Evolutionary conservation across 1,284 basidiomycete species (phyloP).

Genomic region (Hemileia vastatrix): DNA sequence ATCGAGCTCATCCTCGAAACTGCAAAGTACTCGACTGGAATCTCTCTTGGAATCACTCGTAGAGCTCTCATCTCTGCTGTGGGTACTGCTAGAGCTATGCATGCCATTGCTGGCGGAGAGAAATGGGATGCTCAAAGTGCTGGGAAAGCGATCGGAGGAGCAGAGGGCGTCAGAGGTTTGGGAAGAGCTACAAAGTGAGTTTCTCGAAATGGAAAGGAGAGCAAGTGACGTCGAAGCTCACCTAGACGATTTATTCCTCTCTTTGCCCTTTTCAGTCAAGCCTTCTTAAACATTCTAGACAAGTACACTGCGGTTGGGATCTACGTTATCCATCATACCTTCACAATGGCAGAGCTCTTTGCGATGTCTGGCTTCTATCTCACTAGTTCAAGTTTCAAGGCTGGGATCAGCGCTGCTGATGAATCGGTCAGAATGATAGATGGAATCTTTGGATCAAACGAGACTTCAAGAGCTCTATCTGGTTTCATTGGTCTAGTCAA

Average conservation of each 20-base stretch:
- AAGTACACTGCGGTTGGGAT: slow-evolving; percentile 35
- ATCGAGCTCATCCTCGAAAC: slow-evolving; percentile 36
- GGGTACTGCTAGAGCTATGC: slow-evolving; percentile 30
- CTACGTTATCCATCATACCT: slow-evolving; percentile 47
- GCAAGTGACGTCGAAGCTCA: too few relatives aligned
- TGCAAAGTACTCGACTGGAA: slow-evolving; percentile 30
- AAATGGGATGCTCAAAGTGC: slow-evolving; percentile 29
- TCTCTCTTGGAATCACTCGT: slow-evolving; percentile 33
- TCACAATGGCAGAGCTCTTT: slow-evolving; percentile 50
- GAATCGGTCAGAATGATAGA: slow-evolving; percentile 50
- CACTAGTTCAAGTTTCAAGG: slow-evolving; percentile 42
- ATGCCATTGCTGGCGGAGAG: slow-evolving; percentile 28
- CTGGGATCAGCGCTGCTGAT: slow-evolving; percentile 46
- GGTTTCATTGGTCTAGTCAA: slow-evolving; percentile 49
- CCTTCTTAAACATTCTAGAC: slow-evolving; percentile 33
- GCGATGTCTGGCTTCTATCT: slow-evolving; percentile 50
- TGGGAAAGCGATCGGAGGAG: slow-evolving; percentile 10
- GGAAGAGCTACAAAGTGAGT: neutral
- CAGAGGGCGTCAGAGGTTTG: too few relatives aligned
- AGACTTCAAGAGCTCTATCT: slow-evolving; percentile 48
- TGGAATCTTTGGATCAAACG: slow-evolving; percentile 50
- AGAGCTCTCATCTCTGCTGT: slow-evolving; percentile 35
- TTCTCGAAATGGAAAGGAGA: neutral
- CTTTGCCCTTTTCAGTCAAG: slow-evolving; percentile 18
- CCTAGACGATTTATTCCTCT: neutral